phyloP scores from a whole-genome alignment of 169 alveolate genomes.

The Eimeria necatrix region DNA sequence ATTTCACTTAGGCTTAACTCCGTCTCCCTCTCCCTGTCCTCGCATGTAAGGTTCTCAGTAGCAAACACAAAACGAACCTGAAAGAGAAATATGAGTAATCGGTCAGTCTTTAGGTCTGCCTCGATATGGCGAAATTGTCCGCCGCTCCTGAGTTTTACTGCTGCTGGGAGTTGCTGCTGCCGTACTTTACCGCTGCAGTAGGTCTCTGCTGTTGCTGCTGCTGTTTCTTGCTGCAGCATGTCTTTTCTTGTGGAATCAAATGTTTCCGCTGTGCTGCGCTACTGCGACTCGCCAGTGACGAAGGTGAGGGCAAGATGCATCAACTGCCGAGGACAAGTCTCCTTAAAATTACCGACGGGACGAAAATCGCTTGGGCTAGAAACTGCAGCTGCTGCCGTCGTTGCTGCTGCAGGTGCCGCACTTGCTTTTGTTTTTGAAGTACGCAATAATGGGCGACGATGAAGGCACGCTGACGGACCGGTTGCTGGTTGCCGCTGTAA shows the following conservation, averaged over 20 bases:
- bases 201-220: neutral
- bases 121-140: too few species aligned
- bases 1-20: neutral
- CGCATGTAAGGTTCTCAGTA: neutral
- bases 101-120: too few species aligned
- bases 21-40: constrained; percentile 10
- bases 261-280: constrained; percentile 6
- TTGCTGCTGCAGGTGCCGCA: constrained; percentile 36
- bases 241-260: neutral
- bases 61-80: neutral
- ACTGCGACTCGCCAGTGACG: constrained; percentile 5
- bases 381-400: constrained; percentile 25
- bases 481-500: neutral
- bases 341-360: neutral
- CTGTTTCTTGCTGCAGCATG: constrained; percentile 1
- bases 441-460: constrained; percentile 15
- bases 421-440: neutral
- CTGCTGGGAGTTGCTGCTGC: too few species aligned
- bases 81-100: too few species aligned
- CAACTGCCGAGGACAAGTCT: neutral
- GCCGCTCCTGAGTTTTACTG: too few species aligned
- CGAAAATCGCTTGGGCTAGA: neutral
- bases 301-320: neutral
- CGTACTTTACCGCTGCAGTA: too few species aligned
- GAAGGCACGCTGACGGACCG: constrained; percentile 14